phyloP scores from a whole-genome alignment of 768 basidiomycete species.

The Hypholoma fasciculare region DNA sequence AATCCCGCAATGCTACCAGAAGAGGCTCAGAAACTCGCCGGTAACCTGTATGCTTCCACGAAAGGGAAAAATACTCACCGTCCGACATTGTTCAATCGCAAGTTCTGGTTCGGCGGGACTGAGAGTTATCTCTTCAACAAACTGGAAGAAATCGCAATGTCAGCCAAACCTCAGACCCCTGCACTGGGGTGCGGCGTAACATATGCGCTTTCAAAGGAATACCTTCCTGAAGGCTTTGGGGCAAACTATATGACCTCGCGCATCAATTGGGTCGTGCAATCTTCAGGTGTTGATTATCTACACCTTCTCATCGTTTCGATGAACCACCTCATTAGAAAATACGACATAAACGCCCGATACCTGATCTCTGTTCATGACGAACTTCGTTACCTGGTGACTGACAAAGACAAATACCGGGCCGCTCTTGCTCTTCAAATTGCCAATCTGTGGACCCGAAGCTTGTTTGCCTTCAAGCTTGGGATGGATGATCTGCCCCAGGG shows the following conservation, averaged over 20 bases:
- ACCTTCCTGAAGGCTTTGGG: conserved; percentile 79
- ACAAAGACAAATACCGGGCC: conserved; percentile 87
- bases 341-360: conserved; percentile 87
- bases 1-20: conserved; percentile 79
- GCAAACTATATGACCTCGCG: conserved; percentile 92
- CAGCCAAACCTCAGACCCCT: conserved; percentile 85
- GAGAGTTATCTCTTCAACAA: conserved; percentile 98
- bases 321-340: conserved; percentile 81
- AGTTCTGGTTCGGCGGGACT: conserved; percentile 96
- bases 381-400: conserved; percentile 87
- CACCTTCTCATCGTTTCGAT: conserved; percentile 95
- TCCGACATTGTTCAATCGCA: conserved; percentile 69
- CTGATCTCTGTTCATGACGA: conserved; percentile 98
- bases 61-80: conserved; percentile 90
- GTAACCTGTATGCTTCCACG: conserved; percentile 86
- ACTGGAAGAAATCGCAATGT: conserved; percentile 90
- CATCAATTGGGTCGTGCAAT: conserved; percentile 99
- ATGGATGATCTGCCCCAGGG: conserved; percentile 96
- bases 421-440: conserved; percentile 93
- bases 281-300: conserved; percentile 97
- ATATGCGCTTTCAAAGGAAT: conserved; percentile 86
- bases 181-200: conserved; percentile 95
- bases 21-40: conserved; percentile 77
- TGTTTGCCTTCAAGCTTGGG: conserved; percentile 91
- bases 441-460: conserved; percentile 90